phyloP scores from a whole-genome alignment of 352 stramenopile genomes.

The Phytophthora niederhauseri region DNA sequence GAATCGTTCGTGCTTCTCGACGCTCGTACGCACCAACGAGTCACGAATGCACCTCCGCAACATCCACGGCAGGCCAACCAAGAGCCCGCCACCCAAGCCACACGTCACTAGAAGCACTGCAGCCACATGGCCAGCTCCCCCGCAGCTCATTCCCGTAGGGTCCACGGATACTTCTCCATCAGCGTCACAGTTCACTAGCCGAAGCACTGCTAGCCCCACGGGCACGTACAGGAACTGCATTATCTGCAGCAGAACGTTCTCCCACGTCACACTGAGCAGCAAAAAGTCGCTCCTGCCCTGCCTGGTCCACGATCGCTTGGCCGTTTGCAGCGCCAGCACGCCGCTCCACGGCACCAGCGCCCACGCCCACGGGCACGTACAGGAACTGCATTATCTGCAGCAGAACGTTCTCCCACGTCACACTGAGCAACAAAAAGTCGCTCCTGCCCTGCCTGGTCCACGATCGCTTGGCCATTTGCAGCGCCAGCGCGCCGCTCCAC shows the following conservation, averaged over 20 bases:
- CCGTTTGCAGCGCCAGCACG: constrained; percentile 3
- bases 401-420: constrained; percentile 52
- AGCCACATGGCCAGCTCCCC: constrained; percentile 31
- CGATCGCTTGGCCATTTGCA: constrained; percentile 3
- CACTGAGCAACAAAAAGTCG: constrained; percentile 35
- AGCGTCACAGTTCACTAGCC: constrained; percentile 63
- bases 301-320: constrained; percentile 18
- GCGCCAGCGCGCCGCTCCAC: constrained; percentile 8
- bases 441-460: constrained; percentile 29
- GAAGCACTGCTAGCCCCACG: constrained; percentile 59
- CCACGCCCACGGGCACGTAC: constrained; percentile 70
- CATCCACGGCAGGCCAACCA: constrained; percentile 50
- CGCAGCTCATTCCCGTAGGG: constrained; percentile 42
- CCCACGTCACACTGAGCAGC: constrained; percentile 30
- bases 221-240: constrained; percentile 64
- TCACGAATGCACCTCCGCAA: constrained; percentile 40
- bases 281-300: constrained; percentile 38
- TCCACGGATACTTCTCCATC: constrained; percentile 52
- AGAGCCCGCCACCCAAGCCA: constrained; percentile 45
- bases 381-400: constrained; percentile 53
- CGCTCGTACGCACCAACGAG: constrained; percentile 35
- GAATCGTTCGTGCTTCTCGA: constrained; percentile 54
- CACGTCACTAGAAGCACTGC: constrained; percentile 43
- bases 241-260: constrained; percentile 55
- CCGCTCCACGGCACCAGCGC: constrained; percentile 36